Evolutionary conservation across 495 filamentous ascomycete genomes (phyloP).

Genomic region (Melanomma pulvis-pyrius): DNA sequence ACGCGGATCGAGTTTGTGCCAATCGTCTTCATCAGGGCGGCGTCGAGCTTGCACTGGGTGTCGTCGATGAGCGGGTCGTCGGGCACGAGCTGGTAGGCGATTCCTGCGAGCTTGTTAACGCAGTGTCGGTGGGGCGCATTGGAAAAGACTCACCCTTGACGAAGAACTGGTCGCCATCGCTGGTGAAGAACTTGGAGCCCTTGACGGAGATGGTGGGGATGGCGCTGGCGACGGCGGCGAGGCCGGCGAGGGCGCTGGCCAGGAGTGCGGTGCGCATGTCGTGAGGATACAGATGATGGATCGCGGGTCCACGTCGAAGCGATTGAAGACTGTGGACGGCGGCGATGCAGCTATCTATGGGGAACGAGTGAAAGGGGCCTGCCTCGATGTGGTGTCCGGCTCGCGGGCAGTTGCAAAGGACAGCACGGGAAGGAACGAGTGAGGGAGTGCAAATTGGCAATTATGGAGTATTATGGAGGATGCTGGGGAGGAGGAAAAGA

Average conservation of each 20-base stretch:
- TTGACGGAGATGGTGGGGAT: slow-evolving; percentile 65
- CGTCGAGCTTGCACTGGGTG: slow-evolving; percentile 78
- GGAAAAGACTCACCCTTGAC: slow-evolving; percentile 78
- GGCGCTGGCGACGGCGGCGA: slow-evolving; percentile 31
- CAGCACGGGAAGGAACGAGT: no score
- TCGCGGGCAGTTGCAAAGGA: no score
- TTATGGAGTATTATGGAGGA: no score
- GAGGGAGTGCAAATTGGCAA: no score
- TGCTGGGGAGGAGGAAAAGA: not conserved
- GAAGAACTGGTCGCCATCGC: slow-evolving; percentile 76
- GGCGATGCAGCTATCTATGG: no score
- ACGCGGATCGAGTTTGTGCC: slow-evolving; percentile 86
- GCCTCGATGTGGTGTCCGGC: no score
- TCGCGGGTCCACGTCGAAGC: no score
- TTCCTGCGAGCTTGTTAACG: slow-evolving; percentile 61
- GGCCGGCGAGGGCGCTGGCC: not conserved
- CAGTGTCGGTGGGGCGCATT: slow-evolving; percentile 55
- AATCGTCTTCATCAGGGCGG: slow-evolving; percentile 73
- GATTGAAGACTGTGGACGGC: no score
- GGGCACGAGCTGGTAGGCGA: slow-evolving; percentile 62
- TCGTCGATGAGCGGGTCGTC: slow-evolving; percentile 76
- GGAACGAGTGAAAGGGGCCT: no score
- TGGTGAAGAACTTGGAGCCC: slow-evolving; percentile 84
- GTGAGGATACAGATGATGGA: not conserved
- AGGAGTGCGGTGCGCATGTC: slow-evolving; percentile 4